A percentile compares a stretch with the other conserved stretches of the same genome.
phyloP scores from a whole-genome alignment of 257 asterid genomes.

The Buddleja alternifolia region DNA sequence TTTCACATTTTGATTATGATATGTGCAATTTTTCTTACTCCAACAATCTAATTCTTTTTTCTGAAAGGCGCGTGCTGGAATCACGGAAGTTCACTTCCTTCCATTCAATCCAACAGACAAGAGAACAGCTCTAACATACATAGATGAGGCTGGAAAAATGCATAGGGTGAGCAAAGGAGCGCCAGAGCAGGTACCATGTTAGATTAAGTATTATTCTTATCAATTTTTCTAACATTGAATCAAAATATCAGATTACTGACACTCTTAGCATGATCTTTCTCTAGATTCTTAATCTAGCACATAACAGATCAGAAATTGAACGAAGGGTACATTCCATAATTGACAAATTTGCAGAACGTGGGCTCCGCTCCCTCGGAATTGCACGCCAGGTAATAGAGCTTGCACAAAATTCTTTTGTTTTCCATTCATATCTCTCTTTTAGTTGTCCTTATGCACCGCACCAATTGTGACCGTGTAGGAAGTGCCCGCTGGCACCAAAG shows the following conservation, averaged over 20 bases:
- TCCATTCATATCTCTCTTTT: not conserved
- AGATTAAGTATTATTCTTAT: not conserved
- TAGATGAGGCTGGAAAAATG: constrained; percentile 39
- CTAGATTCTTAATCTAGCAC: constrained; percentile 38
- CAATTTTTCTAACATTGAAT: not conserved
- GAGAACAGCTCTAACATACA: constrained; percentile 42
- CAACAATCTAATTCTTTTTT: not conserved
- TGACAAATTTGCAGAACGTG: constrained; percentile 42
- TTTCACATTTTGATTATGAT: too few species aligned
- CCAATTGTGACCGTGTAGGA: constrained; percentile 22
- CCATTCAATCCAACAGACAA: constrained; percentile 46
- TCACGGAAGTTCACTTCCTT: constrained; percentile 41
- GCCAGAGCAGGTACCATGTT: constrained; percentile 38
- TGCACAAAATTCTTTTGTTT: not conserved
- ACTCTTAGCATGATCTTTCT: not conserved
- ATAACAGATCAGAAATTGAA: constrained; percentile 32
- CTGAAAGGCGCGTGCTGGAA: constrained; percentile 40
- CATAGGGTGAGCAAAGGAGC: constrained; percentile 45
- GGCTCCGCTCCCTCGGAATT: constrained; percentile 42
- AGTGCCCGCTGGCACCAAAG: constrained; percentile 35
- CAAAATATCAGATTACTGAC: not conserved
- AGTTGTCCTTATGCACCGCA: not conserved
- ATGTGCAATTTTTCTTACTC: too few species aligned
- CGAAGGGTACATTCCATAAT: constrained; percentile 34
- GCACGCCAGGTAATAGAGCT: constrained; percentile 34